A percentile compares a stretch with the other conserved stretches of the same genome.
Conservation (phyloP, 2,329 filamentous ascomycete species). For the Xylariaceae sp. region DNA sequence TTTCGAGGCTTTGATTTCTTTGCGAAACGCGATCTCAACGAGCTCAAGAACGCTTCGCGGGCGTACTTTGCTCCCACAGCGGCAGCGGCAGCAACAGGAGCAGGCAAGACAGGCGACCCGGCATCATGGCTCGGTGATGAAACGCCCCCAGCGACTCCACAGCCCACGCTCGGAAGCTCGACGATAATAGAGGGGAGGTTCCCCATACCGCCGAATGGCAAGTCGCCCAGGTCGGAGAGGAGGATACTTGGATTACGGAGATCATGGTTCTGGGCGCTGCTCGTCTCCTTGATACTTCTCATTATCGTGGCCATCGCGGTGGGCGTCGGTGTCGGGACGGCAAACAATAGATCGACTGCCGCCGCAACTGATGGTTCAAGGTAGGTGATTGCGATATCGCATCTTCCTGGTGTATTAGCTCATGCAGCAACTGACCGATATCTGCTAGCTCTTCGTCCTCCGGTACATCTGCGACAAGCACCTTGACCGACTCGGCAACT, state of each 20-base stretch:
- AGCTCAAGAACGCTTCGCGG: constrained; percentile 22
- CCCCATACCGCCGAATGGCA: constrained; percentile 5
- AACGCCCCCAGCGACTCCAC: constrained; percentile 23
- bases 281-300: constrained; percentile 26
- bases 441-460: neutral
- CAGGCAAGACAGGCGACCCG: constrained; percentile 10
- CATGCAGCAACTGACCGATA: constrained; percentile 2
- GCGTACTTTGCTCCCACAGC: constrained; percentile 20
- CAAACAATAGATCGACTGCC: constrained; percentile 6
- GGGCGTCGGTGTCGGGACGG: constrained; percentile 30
- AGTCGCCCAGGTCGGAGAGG: constrained; percentile 11
- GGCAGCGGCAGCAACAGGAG: neutral
- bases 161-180: constrained; percentile 7
- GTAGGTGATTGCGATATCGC: too few relatives aligned
- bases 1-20: constrained; percentile 30
- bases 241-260: constrained; percentile 26
- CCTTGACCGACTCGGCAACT: constrained; percentile 3
- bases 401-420: too few relatives aligned
- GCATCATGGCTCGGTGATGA: constrained; percentile 29
- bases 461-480: constrained; percentile 2
- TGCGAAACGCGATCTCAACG: constrained; percentile 25
- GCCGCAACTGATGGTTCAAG: too few relatives aligned
- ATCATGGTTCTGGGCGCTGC: constrained; percentile 31
- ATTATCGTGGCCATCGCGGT: constrained; percentile 33
- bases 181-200: constrained; percentile 3